phyloP scores from a whole-genome alignment of 768 basidiomycete genomes.

The Lentinula detonsa region DNA sequence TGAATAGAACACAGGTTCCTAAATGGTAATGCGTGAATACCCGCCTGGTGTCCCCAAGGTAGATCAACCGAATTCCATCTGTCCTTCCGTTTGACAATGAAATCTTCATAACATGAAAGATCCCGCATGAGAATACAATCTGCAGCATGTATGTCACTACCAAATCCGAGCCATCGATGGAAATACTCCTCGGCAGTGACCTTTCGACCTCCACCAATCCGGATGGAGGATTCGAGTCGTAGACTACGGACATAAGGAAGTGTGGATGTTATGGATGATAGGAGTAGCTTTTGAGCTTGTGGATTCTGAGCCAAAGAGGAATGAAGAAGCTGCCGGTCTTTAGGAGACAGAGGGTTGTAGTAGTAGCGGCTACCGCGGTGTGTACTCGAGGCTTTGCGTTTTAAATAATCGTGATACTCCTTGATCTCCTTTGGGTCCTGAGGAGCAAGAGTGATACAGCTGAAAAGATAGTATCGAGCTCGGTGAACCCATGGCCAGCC shows the following conservation, averaged over 20 bases:
- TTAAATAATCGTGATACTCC: neutral
- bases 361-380: neutral
- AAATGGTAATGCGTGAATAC: neutral
- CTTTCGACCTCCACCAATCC: neutral
- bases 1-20: neutral
- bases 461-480: neutral
- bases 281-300: neutral
- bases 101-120: neutral
- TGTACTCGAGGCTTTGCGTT: neutral
- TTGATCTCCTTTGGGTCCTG: neutral
- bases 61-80: neutral
- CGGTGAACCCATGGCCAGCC: neutral
- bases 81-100: neutral
- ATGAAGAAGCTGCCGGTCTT: neutral
- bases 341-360: neutral
- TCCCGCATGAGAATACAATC: neutral
- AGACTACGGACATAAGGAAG: neutral
- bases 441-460: neutral
- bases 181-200: neutral
- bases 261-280: neutral
- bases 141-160: neutral
- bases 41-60: neutral
- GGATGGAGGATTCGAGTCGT: neutral
- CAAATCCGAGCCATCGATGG: neutral
- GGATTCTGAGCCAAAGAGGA: neutral